phyloP scores from a whole-genome alignment of 805 yeast genomes.

The Candida stauntonica region DNA sequence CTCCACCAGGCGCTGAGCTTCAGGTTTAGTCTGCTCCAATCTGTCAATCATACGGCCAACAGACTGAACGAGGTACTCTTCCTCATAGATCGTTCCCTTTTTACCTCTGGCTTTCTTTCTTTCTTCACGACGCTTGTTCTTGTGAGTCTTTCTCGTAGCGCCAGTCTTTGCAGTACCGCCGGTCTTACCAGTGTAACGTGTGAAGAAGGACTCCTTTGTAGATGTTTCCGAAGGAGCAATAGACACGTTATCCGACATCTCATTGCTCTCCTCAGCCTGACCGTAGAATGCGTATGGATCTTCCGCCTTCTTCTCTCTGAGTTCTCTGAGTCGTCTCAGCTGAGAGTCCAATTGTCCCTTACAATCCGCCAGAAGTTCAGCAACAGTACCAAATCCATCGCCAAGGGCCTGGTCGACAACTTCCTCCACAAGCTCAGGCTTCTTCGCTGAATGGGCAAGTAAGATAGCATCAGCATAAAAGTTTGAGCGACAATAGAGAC shows the following conservation, averaged over 20 bases:
- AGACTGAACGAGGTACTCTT: constrained; percentile 86
- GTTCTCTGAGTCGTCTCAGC: constrained; percentile 73
- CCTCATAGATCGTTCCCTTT: constrained; percentile 96
- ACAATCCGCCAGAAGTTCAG: constrained; percentile 93
- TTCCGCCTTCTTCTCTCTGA: constrained; percentile 74
- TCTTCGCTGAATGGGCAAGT: constrained; percentile 43
- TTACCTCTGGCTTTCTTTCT: constrained; percentile 95
- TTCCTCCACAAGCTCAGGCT: constrained; percentile 44
- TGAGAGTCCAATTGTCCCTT: constrained; percentile 81
- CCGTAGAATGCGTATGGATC: constrained; percentile 89
- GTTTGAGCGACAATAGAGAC: constrained; percentile 69
- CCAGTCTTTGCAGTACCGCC: constrained; percentile 96
- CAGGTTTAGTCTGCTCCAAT: constrained; percentile 65
- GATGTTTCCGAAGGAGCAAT: constrained; percentile 93
- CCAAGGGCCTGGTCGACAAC: constrained; percentile 70
- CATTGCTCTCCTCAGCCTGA: constrained; percentile 46
- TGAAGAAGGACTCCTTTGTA: constrained; percentile 87
- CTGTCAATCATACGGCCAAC: constrained; percentile 86
- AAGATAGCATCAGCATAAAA: constrained; percentile 73
- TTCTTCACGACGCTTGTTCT: constrained; percentile 91
- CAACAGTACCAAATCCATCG: constrained; percentile 83
- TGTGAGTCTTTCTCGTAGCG: constrained; percentile 86
- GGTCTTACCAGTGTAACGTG: constrained; percentile 95
- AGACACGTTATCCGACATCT: constrained; percentile 89
- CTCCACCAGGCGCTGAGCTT: constrained; percentile 69